Base-by-base conservation (phyloP, 257 asterid genomes). In the Plantago ovata region DNA sequence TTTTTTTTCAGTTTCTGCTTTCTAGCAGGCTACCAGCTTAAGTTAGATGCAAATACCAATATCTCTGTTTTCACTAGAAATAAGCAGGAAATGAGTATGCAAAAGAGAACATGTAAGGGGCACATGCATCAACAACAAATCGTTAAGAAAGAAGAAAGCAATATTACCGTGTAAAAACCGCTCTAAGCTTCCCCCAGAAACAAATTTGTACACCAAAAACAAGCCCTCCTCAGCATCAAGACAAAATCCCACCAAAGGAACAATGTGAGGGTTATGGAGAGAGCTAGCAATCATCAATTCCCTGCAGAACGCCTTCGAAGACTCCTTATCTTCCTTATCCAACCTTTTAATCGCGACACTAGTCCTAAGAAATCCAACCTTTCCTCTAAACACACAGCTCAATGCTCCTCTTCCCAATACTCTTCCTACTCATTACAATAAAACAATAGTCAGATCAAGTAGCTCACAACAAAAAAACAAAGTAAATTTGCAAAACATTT, bases 261-360 rank as follows among this genome's bases (percentile, higher is more conserved):
- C 97, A 71, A 90, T 75, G 72, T 70, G 74, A 51, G 82, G 87
- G 44, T 86, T 84, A 39, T 74, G 90, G 44, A 90, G 65, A 61
- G 95, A 86, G 58, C 90, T 86, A 15, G 97, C 95, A 57, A 90
- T 90, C 97, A 90, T 90, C 73, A 90, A 74, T 61, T 90, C 95
- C 69, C 95, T 74, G 74, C 95, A 90, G 60, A 90, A 90, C 16
- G 97, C 95, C 81, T 90, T 90, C 1, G 95, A 72, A 62, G 84
- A 75, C 38, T 90, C 97, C 62, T 82, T 84, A 42, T 86, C 95
- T 65, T 84, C 97, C 68, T 77, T 89, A 39, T 86, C 94, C 68
- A 90, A 66, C 60, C 80, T 69, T 84, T 90, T 90, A 45, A 90
- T 82, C 9, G 97, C 97, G 62, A 90, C 93, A 0, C 80, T 64